Evolutionary conservation across 2,329 filamentous ascomycete species (phyloP).

Genomic region (Fusarium sp.): DNA sequence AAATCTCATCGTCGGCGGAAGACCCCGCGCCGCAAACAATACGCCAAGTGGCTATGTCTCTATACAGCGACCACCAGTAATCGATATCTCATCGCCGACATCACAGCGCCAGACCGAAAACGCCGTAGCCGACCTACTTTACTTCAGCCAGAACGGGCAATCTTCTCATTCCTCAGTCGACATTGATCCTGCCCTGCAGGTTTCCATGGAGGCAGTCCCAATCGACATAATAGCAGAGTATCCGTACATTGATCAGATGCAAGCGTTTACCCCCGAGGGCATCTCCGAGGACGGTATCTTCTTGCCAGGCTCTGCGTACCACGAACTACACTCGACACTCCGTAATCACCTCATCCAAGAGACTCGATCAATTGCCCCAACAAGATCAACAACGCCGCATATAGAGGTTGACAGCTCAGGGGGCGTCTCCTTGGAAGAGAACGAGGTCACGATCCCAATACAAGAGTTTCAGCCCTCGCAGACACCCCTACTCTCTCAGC

Average conservation of each 20-base stretch:
- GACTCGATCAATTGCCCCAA: constrained; percentile 52
- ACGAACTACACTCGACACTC: constrained; percentile 56
- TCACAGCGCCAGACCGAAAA: constrained; percentile 46
- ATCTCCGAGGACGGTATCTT: constrained; percentile 54
- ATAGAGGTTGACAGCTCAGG: constrained; percentile 23
- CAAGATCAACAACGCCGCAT: constrained; percentile 38
- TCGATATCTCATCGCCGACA: constrained; percentile 27
- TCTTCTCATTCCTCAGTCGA: constrained; percentile 9
- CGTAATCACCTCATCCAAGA: constrained; percentile 57
- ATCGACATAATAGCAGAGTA: constrained; percentile 34
- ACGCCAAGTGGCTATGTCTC: constrained; percentile 12
- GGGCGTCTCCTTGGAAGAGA: constrained; percentile 10
- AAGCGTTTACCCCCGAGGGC: constrained; percentile 46
- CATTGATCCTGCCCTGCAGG: constrained; percentile 35
- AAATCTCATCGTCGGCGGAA: background rate
- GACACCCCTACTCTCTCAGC: constrained; percentile 34
- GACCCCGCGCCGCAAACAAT: background rate
- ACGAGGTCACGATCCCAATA: constrained; percentile 13
- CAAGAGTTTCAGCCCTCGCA: constrained; percentile 30
- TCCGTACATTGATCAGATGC: constrained; percentile 39
- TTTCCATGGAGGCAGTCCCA: constrained; percentile 31
- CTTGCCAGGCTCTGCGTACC: constrained; percentile 56
- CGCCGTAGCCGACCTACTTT: constrained; percentile 49
- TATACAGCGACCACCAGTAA: background rate
- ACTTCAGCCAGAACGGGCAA: constrained; percentile 47